Base-by-base conservation (phyloP, 2,329 filamentous ascomycete species). In the Raffaelea arxii region DNA sequence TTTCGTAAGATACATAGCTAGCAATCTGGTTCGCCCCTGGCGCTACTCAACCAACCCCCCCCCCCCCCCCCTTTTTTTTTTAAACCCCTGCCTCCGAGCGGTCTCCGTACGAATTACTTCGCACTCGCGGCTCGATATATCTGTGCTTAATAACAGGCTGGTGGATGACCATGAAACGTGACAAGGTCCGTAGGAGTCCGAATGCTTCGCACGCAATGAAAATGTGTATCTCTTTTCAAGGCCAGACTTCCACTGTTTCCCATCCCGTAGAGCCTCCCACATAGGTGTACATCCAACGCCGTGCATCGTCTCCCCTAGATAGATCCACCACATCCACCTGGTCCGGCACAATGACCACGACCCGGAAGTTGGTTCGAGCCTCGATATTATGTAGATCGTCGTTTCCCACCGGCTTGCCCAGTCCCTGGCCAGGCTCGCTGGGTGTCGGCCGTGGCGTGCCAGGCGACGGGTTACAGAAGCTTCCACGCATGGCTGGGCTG, bases 271-370 rank as follows among this genome's bases (percentile, higher is more conserved):
- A 63, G 40, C 62, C 65, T 25, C 64, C 65, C 6, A 74, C 69
- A 54, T 79, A 76, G 23, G 72, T 80, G 65, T 89, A 91, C 49
- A 77, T 67, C 70, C 80, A 85, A 56, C 89, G 71, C 52, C 74
- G 69, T 12, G 72, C 71, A 50, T 76, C 75, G 41, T 74, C 72
- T 1, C 82, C 77, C 58, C 87, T 76, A 47, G 75, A 80, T 45
- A 94, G 63, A 60, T 92, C 84, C 16, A 85, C 70, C 56, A 75
- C 72, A 60, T 94, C 89, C 19, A 94, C 81, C 60, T 85, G 79
- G 9, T 85, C 77, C 0, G 88, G 87, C 50, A 82, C 76, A 54
- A 95, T 82, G 38, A 92, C 78, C n/a, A 89, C 80, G 3, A 94
- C 83, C 23, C 88, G 72, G 60, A 94, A 95, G 61, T 94, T 86